Base-by-base conservation (phyloP, 2,329 filamentous ascomycete species). In the Fusarium acutatum region DNA sequence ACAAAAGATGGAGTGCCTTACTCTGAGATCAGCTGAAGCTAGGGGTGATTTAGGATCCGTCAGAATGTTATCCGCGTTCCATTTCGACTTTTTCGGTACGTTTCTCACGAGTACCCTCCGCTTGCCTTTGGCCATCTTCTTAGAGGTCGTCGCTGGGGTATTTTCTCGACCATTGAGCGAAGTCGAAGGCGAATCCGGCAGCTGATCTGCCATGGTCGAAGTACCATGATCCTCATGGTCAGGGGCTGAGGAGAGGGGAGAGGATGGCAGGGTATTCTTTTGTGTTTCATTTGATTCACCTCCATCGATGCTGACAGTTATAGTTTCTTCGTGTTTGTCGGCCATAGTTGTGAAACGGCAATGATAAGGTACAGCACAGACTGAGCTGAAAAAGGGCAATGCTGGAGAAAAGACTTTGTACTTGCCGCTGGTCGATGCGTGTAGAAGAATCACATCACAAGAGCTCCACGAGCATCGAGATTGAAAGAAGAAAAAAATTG, bases 21-120 rank as follows among this genome's bases (percentile, higher is more conserved):
- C 83, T 59, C 83, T 76, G 17, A 85, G 70, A 61, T 84, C 81
- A 11, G 81, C 81, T 22, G 74, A 78, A 22, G 82, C 83, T 3
- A 85, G 71, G 32, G 83, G 83, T 5, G 83, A 85, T 34, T 81
- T 83, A 3, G 78, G 69, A 50, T 84, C 79, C 15, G 78, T 80
- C 24, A 84, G 71, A 28, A 84, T 79, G 22, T 75, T 81, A 20
- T 82, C 80, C 7, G 79, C 70, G 30, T 79, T 78, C 83, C 83
- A 84, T 72, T 80, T 82, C 1, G 79, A 77, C 64, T 80, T 83
- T 60, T 76, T 78, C 12, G 64, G 56, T 7, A 65, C n/a, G 26
- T 74, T 76, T 38, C 70, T 79, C 15, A 76, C 69, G 7, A 76
- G 64, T 1, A 77, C 47, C 58, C 60, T 77, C 63, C 69, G 77